Evolutionary conservation across 2,329 filamentous ascomycete genomes (phyloP).

Genomic region (Aspergillus intermedius): DNA sequence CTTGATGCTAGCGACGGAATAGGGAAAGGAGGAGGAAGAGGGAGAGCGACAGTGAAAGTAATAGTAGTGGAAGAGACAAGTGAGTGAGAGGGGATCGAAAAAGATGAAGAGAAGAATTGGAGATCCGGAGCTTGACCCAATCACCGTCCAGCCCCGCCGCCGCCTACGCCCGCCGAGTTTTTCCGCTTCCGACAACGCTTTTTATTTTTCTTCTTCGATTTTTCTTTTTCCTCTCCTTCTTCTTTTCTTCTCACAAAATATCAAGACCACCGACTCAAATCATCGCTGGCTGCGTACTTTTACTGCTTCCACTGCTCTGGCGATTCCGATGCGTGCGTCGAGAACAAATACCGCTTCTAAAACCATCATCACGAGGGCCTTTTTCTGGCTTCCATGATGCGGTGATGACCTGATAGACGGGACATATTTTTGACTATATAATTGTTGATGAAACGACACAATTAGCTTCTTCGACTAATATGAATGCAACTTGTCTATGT

Average conservation of each 20-base stretch:
- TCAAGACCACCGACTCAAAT: slow-evolving; percentile 70
- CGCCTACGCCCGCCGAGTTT: not conserved
- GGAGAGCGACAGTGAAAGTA: not conserved
- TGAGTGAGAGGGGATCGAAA: not conserved
- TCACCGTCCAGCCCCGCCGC: slow-evolving; percentile 18
- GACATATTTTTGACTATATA: slow-evolving; percentile 22
- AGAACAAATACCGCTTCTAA: slow-evolving; percentile 67
- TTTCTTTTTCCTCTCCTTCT: slow-evolving; percentile 16
- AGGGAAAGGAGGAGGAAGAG: slow-evolving; percentile 2
- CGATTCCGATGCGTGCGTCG: slow-evolving; percentile 66
- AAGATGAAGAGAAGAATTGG: slow-evolving; percentile 11
- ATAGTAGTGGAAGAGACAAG: slow-evolving; percentile 3
- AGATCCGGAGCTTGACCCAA: slow-evolving; percentile 28
- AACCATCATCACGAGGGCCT: slow-evolving; percentile 68
- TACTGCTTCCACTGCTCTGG: slow-evolving; percentile 53
- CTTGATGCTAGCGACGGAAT: not conserved
- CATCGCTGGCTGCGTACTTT: slow-evolving; percentile 52
- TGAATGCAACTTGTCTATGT: too few species aligned
- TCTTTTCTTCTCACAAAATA: slow-evolving; percentile 39
- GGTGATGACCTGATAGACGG: slow-evolving; percentile 43
- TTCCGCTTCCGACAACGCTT: slow-evolving; percentile 24
- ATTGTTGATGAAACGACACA: too few species aligned
- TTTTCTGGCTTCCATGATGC: slow-evolving; percentile 36
- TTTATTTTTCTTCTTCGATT: slow-evolving; percentile 18
- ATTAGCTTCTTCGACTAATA: too few species aligned